phyloP scores from a whole-genome alignment of 129 eudicot genomes.

The Escallonia herrerae region DNA sequence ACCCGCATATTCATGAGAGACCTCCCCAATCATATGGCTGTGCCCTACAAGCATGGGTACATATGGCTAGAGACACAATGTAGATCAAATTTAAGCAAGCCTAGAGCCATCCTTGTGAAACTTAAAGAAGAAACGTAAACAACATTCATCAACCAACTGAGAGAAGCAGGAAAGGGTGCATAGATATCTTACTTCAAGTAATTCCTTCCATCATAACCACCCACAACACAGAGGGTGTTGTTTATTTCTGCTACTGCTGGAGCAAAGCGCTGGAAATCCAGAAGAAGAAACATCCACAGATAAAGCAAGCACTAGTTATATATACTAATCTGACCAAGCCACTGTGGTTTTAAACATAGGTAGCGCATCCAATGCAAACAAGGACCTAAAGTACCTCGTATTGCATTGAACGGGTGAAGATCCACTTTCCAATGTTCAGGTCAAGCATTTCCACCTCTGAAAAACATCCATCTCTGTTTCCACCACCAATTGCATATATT shows the following conservation, averaged over 20 bases:
- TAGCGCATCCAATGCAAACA: not conserved
- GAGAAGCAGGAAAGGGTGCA: too few relatives aligned
- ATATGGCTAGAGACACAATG: too few relatives aligned
- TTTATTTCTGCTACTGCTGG: slow-evolving; percentile 55
- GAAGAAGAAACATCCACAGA: not conserved
- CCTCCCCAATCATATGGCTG: too few relatives aligned
- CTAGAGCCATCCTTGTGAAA: too few relatives aligned
- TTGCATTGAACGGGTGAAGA: slow-evolving; percentile 44
- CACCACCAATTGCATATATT: slow-evolving; percentile 69
- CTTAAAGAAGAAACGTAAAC: too few relatives aligned
- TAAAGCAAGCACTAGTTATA: not conserved
- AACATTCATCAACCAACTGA: too few relatives aligned
- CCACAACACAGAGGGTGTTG: slow-evolving; percentile 61
- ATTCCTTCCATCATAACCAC: slow-evolving; percentile 69
- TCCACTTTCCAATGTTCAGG: slow-evolving; percentile 46
- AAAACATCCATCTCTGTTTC: slow-evolving; percentile 35
- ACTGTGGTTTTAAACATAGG: not conserved
- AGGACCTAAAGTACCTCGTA: slow-evolving; percentile 36
- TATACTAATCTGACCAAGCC: not conserved
- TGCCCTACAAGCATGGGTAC: too few relatives aligned
- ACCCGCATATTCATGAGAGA: too few relatives aligned
- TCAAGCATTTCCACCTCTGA: slow-evolving; percentile 73
- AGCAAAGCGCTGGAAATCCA: slow-evolving; percentile 52
- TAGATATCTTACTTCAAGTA: slow-evolving; percentile 46
- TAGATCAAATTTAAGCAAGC: too few relatives aligned